Percentiles rank a stretch among this genome's conserved stretches.
Evolutionary conservation across 768 basidiomycete species (phyloP).

Genomic region (Rhizopogon vesiculosus): DNA sequence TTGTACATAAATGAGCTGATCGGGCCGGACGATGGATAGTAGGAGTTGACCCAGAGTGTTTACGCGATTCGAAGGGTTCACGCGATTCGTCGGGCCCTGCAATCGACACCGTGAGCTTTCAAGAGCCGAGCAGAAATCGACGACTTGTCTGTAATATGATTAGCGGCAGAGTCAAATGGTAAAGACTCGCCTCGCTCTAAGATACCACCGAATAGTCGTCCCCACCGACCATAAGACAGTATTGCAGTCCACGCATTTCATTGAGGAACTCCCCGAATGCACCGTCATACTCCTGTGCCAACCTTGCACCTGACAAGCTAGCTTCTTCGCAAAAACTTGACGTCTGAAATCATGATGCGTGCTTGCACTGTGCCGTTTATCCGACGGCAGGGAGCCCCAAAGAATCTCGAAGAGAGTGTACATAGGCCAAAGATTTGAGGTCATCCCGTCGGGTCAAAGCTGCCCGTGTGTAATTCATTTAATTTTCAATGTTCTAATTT

Average conservation of each 20-base stretch:
- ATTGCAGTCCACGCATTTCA: not conserved
- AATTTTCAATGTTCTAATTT: not conserved
- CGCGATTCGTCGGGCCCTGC: too few species aligned
- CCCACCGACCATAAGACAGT: too few species aligned
- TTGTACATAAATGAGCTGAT: not conserved
- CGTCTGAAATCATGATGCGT: not conserved
- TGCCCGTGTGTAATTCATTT: too few species aligned
- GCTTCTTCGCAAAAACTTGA: not conserved
- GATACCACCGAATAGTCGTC: too few species aligned
- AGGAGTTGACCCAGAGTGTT: too few species aligned
- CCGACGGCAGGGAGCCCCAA: not conserved
- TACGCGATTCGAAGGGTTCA: too few species aligned
- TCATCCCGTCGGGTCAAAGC: not conserved
- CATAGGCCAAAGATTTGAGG: not conserved
- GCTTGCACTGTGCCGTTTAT: not conserved
- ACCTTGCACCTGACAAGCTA: not conserved
- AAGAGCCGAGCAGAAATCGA: not conserved
- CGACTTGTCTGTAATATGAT: not conserved
- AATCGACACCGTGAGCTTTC: not conserved
- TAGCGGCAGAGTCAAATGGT: not conserved
- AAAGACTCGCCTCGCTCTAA: not conserved
- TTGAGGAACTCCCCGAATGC: not conserved
- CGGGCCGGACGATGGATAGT: not conserved
- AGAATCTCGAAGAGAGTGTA: not conserved
- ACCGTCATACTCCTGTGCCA: not conserved